These are phyloP conservation scores for Coelastrella sp. DNA, from an alignment of 139 green algal genomes.

Conservation along the genomic window DNA sequence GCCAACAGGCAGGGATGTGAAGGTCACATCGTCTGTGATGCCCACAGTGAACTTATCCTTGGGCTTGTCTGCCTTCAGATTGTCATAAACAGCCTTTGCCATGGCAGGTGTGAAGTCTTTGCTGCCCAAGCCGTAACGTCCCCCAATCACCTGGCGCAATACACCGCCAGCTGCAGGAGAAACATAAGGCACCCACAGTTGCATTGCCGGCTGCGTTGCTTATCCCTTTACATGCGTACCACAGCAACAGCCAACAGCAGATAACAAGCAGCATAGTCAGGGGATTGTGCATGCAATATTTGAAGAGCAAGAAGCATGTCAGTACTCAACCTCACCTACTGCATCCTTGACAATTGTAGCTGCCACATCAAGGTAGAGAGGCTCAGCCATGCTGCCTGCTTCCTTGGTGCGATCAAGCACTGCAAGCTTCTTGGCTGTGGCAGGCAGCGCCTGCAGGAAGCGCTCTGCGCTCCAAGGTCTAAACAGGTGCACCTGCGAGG, in stretches of 20 bases:
- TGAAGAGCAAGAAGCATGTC: neutral
- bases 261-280: neutral
- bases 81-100: slow-evolving; percentile 63
- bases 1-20: slow-evolving; percentile 46
- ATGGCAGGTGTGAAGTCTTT: slow-evolving; percentile 75
- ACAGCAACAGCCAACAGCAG: neutral
- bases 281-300: neutral
- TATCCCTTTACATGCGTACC: neutral
- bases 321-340: neutral
- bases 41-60: slow-evolving; percentile 49
- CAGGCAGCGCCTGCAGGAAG: slow-evolving; percentile 58
- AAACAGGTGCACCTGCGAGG: slow-evolving; percentile 61
- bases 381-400: slow-evolving; percentile 54
- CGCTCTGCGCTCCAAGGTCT: slow-evolving; percentile 62
- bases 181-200: neutral
- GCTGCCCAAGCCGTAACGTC: slow-evolving; percentile 68
- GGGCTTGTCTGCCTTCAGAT: slow-evolving; percentile 54
- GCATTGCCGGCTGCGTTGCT: neutral
- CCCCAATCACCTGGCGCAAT: slow-evolving; percentile 54
- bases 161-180: slow-evolving; percentile 30
- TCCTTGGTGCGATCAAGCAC: slow-evolving; percentile 75
- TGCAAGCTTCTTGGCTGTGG: slow-evolving; percentile 48
- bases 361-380: slow-evolving; percentile 55
- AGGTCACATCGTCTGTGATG: slow-evolving; percentile 69
- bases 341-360: slow-evolving; percentile 37